Evolutionary conservation across 257 asterid species (phyloP), one percentile per base, ranked within the genome.

Genomic region (Osmanthus fragrans): DNA sequence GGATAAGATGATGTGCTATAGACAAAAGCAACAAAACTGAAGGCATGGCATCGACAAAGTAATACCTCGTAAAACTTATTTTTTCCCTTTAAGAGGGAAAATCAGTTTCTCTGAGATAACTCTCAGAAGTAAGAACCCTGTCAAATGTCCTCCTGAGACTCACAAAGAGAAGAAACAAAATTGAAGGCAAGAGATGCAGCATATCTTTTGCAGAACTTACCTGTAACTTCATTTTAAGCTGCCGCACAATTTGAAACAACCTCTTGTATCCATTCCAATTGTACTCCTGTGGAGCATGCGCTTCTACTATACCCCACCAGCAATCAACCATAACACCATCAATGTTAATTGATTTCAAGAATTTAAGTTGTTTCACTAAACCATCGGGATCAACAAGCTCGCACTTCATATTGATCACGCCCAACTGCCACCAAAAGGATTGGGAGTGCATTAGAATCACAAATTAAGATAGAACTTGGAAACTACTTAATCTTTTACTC

Each of bases 241-340:
- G 95, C 82, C 88, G 86, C 67, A 89, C 90, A 71, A 94, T 89
- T 83, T 91, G 97, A 82, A 91, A 90, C 69, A 94, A 80, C 85
- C 88, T 82, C 88, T 79, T 91, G 91, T 94, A 94, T 80, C 99
- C 99, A 82, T 80, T 91, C 99, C 99, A 94, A 82, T 94, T 91
- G 86, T 94, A 94, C 82, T 89, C 93, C 75, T 88, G 97, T n/a
- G 99, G 99, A 79, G 85, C 92, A 85, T 89, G 90, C 18, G 97
- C 96, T 86, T 94, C 99, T 71, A 94, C 99, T 45, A 92, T 82
- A 65, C 99, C 99, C 99, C 99, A 94, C 99, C 99, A 94, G 86
- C 99, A 95, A 83, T 95, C 96, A 76, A 93, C 94, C 91, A 86
- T 83, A 75, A 93, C 81, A 40, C 99, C 98, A 84, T 95, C 97